Evolutionary conservation across 2,329 filamentous ascomycete species (phyloP).

Genomic region (Fonsecaea nubica): DNA sequence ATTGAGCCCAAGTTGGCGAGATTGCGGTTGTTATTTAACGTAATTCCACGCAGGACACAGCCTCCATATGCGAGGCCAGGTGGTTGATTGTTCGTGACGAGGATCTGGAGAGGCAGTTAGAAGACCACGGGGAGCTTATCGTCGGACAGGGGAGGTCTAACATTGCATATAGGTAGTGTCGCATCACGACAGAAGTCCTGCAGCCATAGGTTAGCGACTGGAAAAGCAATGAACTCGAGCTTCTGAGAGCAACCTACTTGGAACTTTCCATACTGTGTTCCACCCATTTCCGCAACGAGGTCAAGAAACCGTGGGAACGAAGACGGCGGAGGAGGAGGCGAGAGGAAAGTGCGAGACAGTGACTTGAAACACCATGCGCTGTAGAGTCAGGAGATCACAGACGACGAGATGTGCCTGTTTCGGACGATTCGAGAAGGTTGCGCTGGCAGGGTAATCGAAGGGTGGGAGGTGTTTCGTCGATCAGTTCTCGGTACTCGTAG

Average conservation of each 20-base stretch:
- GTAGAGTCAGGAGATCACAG: slow-evolving; percentile 6
- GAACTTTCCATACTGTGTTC: slow-evolving; percentile 65
- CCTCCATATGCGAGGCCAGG: slow-evolving; percentile 61
- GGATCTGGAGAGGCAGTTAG: slow-evolving; percentile 60
- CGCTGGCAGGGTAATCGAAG: slow-evolving; percentile 4
- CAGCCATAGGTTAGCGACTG: slow-evolving; percentile 40
- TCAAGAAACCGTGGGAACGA: slow-evolving; percentile 10
- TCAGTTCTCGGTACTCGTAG: slow-evolving; percentile 4
- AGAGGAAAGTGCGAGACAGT: slow-evolving; percentile 8
- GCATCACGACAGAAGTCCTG: slow-evolving; percentile 85
- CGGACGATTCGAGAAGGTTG: slow-evolving; percentile 5
- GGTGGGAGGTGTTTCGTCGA: slow-evolving; percentile 7
- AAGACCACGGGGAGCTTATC: slow-evolving; percentile 27
- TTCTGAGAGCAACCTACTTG: slow-evolving; percentile 52
- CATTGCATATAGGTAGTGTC: slow-evolving; percentile 83
- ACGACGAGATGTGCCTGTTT: slow-evolving; percentile 1
- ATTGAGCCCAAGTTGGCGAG: slow-evolving; percentile 94
- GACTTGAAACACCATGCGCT: slow-evolving; percentile 23
- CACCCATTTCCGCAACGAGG: slow-evolving; percentile 51
- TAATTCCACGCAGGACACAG: slow-evolving; percentile 78
- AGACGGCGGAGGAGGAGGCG: not conserved
- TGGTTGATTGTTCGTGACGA: slow-evolving; percentile 66
- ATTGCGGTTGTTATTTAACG: slow-evolving; percentile 67
- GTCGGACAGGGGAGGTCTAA: slow-evolving; percentile 55
- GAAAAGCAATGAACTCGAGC: slow-evolving; percentile 19